A percentile compares a stretch with the other conserved stretches of the same genome.
These are phyloP conservation scores for Arthrobotrys pseudoclavata DNA, from an alignment of 2,329 filamentous ascomycete species.

Conservation along the genomic window DNA sequence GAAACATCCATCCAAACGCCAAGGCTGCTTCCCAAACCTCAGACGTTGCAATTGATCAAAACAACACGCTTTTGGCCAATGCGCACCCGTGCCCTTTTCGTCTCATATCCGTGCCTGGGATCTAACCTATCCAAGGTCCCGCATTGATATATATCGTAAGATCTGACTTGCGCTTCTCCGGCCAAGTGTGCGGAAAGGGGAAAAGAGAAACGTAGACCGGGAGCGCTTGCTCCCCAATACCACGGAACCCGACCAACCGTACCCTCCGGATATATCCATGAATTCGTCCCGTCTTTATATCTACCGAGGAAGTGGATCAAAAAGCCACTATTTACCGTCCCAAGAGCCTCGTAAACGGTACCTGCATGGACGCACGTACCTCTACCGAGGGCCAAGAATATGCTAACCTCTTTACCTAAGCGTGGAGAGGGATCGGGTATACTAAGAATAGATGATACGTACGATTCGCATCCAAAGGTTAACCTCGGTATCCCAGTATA, in stretches of 20 bases:
- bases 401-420: not conserved
- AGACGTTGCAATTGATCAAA: constrained; percentile 18
- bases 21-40: not conserved
- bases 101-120: too few species aligned
- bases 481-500: not conserved
- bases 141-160: not conserved
- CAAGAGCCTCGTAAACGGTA: not conserved
- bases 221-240: not conserved
- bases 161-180: too few species aligned
- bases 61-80: not conserved
- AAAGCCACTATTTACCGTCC: not conserved
- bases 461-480: not conserved
- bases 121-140: not conserved
- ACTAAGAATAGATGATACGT: not conserved
- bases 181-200: too few species aligned
- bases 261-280: not conserved
- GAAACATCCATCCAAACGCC: not conserved
- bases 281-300: not conserved
- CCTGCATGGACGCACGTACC: constrained; percentile 11
- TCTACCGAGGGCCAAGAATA: constrained; percentile 10
- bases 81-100: not conserved
- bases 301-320: not conserved
- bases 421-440: not conserved
- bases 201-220: not conserved
- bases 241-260: constrained; percentile 1